Evolutionary conservation across 306 rosid species (phyloP).

Genomic region (Datisca glomerata): DNA sequence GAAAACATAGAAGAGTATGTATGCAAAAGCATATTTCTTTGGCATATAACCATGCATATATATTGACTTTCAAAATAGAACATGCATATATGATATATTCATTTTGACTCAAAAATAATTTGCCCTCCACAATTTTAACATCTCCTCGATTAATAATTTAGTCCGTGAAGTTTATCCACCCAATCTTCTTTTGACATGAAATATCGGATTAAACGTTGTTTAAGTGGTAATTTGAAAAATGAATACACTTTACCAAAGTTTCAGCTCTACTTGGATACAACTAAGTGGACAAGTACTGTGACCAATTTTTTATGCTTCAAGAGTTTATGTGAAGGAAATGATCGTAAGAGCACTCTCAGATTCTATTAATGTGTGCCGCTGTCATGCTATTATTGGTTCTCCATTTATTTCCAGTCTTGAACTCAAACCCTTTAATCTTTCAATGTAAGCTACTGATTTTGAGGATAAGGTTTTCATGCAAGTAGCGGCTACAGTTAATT

Average conservation of each 20-base stretch:
- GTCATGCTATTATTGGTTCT: conserved; percentile 85
- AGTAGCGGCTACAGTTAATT: conserved; percentile 81
- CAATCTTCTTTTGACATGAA: no score
- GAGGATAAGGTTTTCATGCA: conserved; percentile 71
- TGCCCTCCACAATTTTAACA: no score
- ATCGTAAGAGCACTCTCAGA: conserved; percentile 66
- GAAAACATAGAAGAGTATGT: no score
- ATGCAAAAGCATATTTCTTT: no score
- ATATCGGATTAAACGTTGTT: no score
- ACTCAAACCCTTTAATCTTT: conserved; percentile 73
- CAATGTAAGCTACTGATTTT: conserved; percentile 90
- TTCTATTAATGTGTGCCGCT: conserved; percentile 67
- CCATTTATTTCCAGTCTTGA: conserved; percentile 90
- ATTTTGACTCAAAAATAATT: no score
- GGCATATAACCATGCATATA: no score
- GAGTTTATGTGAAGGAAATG: conserved; percentile 70
- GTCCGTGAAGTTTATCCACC: no score
- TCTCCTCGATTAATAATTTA: no score
- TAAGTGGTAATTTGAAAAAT: conserved; percentile 45
- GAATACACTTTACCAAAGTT: conserved; percentile 93
- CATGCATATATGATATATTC: no score
- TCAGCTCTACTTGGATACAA: conserved; percentile 74
- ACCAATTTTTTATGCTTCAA: conserved; percentile 63
- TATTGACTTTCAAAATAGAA: no score
- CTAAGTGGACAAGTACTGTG: conserved; percentile 82